Conservation (phyloP, 2,329 filamentous ascomycete species). For the Colletotrichum abscissum region DNA sequence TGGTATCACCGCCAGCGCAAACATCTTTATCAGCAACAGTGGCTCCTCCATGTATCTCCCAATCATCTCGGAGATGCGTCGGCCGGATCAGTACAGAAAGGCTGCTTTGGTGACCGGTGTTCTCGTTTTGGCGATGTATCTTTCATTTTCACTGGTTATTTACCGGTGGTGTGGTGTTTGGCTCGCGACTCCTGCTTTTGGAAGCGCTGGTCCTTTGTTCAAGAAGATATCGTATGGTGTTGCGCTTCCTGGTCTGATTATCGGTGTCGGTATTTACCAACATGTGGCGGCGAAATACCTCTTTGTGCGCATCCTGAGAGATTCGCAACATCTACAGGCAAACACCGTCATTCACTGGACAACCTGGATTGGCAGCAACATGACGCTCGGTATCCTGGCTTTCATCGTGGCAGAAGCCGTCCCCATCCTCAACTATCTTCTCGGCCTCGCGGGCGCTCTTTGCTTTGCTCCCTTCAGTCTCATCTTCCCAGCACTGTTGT, state of each 20-base stretch:
- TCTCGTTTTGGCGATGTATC: constrained; percentile 61
- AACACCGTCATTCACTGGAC: constrained; percentile 59
- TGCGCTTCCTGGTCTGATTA: constrained; percentile 60
- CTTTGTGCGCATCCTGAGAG: constrained; percentile 60
- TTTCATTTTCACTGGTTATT: constrained; percentile 59
- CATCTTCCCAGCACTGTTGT: constrained; percentile 42
- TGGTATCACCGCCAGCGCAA: constrained; percentile 51
- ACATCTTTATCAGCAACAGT: constrained; percentile 60
- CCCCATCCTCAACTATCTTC: constrained; percentile 64
- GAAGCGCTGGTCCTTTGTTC: constrained; percentile 55
- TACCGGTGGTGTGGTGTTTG: constrained; percentile 60
- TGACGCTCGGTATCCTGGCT: constrained; percentile 56
- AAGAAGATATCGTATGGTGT: constrained; percentile 62
- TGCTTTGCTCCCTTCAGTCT: constrained; percentile 46
- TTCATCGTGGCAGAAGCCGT: constrained; percentile 57
- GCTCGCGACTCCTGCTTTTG: constrained; percentile 59
- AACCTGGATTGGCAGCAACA: constrained; percentile 57
- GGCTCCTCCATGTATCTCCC: constrained; percentile 66
- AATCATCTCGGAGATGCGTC: constrained; percentile 63
- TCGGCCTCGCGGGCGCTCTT: constrained; percentile 55
- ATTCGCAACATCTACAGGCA: constrained; percentile 56
- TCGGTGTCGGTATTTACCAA: constrained; percentile 60
- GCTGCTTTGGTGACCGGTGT: constrained; percentile 60
- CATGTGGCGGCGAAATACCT: constrained; percentile 63
- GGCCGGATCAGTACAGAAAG: constrained; percentile 61